Evolutionary conservation across 2,329 filamentous ascomycete species (phyloP).

Genomic region (Emmonsiellopsis sp.): DNA sequence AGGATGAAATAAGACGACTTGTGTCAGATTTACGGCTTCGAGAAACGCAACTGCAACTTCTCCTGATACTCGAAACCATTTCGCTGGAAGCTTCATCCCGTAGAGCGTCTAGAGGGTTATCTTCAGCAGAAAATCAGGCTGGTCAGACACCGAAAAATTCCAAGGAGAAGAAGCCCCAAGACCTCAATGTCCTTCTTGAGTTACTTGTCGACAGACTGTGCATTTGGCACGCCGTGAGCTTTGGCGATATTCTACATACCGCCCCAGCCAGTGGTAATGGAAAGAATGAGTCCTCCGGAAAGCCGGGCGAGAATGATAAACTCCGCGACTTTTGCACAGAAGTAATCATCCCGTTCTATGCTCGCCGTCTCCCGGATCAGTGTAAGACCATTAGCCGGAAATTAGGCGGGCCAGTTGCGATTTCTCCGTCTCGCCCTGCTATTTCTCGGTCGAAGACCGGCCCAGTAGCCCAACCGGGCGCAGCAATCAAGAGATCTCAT

Average conservation of each 20-base stretch:
- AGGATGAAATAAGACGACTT: slow-evolving; percentile 30
- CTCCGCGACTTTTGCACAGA: slow-evolving; percentile 42
- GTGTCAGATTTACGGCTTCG: slow-evolving; percentile 36
- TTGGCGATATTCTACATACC: slow-evolving; percentile 19
- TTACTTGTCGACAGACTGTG: slow-evolving; percentile 39
- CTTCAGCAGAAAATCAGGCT: slow-evolving; percentile 13
- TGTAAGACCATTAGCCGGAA: slow-evolving; percentile 39
- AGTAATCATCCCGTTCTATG: slow-evolving; percentile 42
- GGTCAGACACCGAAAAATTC: slow-evolving; percentile 9
- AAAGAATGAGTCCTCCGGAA: slow-evolving; percentile 20
- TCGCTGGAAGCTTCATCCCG: slow-evolving; percentile 26
- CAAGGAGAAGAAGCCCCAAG: slow-evolving; percentile 25
- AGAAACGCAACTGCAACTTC: slow-evolving; percentile 40
- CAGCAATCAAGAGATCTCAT: slow-evolving; percentile 19
- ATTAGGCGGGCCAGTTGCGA: slow-evolving; percentile 33
- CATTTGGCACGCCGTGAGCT: slow-evolving; percentile 41
- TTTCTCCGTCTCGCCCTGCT: slow-evolving; percentile 27
- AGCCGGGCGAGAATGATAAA: slow-evolving; percentile 29
- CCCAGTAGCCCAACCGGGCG: slow-evolving; percentile 22
- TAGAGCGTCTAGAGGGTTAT: slow-evolving; percentile 2
- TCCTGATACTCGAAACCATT: slow-evolving; percentile 40
- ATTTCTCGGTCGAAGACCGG: slow-evolving; percentile 22
- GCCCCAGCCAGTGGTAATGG: slow-evolving; percentile 20
- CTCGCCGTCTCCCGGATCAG: slow-evolving; percentile 36
- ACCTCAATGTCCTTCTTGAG: slow-evolving; percentile 36